These are phyloP conservation scores for Ambrosiella cleistominuta DNA, from an alignment of 2,329 filamentous ascomycete genomes.

Conservation along the genomic window DNA sequence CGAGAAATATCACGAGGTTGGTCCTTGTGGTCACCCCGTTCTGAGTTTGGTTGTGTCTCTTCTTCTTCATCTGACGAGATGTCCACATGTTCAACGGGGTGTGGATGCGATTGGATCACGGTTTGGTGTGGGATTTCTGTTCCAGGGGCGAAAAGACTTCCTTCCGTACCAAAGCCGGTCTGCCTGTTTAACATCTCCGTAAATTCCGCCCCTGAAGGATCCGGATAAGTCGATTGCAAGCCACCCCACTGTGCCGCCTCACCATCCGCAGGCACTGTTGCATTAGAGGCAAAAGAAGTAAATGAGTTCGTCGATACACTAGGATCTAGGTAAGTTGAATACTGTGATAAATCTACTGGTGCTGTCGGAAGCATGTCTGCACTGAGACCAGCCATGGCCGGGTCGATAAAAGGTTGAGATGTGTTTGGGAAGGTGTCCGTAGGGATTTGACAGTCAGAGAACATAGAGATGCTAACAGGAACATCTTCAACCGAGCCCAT, in stretches of 20 bases:
- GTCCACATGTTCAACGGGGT: neutral
- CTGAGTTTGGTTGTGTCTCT: neutral
- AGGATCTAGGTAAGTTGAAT: neutral
- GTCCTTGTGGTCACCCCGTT: constrained; percentile 13
- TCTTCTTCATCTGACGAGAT: neutral
- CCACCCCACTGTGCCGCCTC: neutral
- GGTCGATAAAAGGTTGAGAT: neutral
- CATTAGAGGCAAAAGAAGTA: neutral
- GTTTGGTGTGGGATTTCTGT: neutral
- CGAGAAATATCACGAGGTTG: constrained; percentile 18
- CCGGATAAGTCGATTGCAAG: neutral
- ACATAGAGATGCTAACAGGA: neutral
- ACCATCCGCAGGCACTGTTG: neutral
- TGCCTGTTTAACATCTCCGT: neutral
- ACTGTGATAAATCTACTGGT: neutral
- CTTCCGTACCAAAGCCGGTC: neutral
- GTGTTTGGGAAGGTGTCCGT: neutral
- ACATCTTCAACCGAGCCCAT: neutral
- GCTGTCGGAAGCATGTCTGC: neutral
- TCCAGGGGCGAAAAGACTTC: neutral
- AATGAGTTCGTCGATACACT: neutral
- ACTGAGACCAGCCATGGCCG: neutral
- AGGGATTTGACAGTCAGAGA: neutral
- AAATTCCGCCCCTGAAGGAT: neutral
- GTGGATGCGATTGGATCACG: neutral